phyloP scores from a whole-genome alignment of 2,329 filamentous ascomycete genomes.

The Raffaelea ambrosiae region DNA sequence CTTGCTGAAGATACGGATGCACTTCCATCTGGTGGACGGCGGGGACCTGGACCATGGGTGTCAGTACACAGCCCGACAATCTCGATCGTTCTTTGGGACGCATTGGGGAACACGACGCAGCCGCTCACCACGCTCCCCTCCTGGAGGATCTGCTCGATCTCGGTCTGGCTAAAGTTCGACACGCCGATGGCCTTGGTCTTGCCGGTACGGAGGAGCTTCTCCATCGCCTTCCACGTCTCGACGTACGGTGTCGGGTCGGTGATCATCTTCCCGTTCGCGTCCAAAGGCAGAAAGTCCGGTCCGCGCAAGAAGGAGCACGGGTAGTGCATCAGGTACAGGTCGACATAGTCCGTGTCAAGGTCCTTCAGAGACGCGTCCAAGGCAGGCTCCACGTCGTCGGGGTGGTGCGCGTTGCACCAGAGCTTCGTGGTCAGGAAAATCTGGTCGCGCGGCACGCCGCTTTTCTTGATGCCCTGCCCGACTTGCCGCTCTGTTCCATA shows the following conservation, averaged over 20 bases:
- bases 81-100: no score
- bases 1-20: neutral
- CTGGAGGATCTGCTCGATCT: slow-evolving; percentile 5
- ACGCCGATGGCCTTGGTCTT: slow-evolving; percentile 47
- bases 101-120: neutral
- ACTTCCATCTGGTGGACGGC: neutral
- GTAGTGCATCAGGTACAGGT: slow-evolving; percentile 43
- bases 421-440: slow-evolving; percentile 49
- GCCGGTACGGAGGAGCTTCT: slow-evolving; percentile 51
- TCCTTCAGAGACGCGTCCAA: slow-evolving; percentile 40
- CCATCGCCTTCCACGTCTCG: slow-evolving; percentile 69
- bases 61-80: no score
- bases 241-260: slow-evolving; percentile 18
- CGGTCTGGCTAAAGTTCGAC: slow-evolving; percentile 41
- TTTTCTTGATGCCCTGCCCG: slow-evolving; percentile 9
- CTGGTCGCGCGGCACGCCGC: slow-evolving; percentile 9
- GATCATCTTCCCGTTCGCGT: neutral
- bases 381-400: slow-evolving; percentile 38
- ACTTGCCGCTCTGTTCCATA: slow-evolving; percentile 28
- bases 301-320: neutral
- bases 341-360: slow-evolving; percentile 42
- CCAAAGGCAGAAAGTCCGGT: neutral
- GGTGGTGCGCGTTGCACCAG: slow-evolving; percentile 47
- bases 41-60: neutral
- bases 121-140: neutral